Evolutionary conservation across 768 basidiomycete species (phyloP), one percentile per base, ranked within the genome.

Genomic region (Cystoderma amianthinum): DNA sequence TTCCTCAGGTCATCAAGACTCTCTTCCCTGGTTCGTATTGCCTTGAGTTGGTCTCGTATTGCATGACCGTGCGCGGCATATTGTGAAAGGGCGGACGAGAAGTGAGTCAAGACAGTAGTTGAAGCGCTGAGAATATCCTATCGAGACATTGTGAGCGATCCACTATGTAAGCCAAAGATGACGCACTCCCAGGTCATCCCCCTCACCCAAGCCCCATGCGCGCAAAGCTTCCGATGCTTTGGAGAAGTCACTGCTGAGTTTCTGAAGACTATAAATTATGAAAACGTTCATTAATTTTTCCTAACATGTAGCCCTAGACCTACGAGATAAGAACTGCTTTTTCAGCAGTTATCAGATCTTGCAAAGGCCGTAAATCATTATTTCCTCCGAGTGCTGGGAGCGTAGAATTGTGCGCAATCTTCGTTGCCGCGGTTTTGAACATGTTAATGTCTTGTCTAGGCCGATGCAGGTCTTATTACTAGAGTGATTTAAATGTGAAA

Each of bases 331-430:
- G 68, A 5, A 94, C 80, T 5, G 74, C 64, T 65, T 97, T 97
- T 63, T 96, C 92, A 1, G 86, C 77, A 2, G 79, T 83, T 42
- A 97, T 97, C 47, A 95, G 71, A 54, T 93, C 91, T 56, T 96
- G 92, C 5, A 96, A 65, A 0, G 82, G 78, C 19, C 83, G 66
- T 3, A 93, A 62, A 57, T 94, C 92, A 51, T 81, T 79, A 57
- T 90, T 92, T 0, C 69, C 73, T 11, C 57, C 71, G 13, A 89
- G 61, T 0, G 78, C 69, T 32, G 91, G 85, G 4, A 93, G 66
- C 3, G 87, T 85, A 1, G 89, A 82, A 54, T 90, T 92, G 61
- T 95, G 92, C 2, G 92, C 92, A 58, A 95, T 76, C 62, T 82
- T 89, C 25, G 82, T 78, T 50, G 85, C 83, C 22, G 82, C 83